phyloP scores from a whole-genome alignment of 108 stramenopile genomes.

The Skeletonema costatum region DNA sequence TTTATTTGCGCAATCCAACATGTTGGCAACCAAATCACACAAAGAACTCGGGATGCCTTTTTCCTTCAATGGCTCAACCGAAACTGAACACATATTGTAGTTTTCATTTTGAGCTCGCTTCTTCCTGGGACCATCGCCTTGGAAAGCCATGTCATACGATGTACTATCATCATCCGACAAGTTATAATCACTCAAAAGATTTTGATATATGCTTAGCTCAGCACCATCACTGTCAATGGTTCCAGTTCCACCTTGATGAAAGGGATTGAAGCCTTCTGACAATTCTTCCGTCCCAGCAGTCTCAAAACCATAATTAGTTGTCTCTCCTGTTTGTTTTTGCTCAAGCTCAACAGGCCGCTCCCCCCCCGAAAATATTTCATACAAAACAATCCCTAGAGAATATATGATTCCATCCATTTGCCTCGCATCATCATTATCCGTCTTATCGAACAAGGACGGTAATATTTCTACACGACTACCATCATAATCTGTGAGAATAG shows the following conservation, averaged over 20 bases:
- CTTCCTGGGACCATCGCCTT: background rate
- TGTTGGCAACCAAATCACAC: constrained; percentile 21
- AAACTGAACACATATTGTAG: background rate
- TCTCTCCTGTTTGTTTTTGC: too few species aligned
- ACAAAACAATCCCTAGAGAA: too few species aligned
- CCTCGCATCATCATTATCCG: too few species aligned
- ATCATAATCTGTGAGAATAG: too few species aligned
- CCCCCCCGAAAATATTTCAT: too few species aligned
- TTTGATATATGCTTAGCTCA: background rate
- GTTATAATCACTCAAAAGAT: background rate
- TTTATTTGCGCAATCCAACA: constrained; percentile 6
- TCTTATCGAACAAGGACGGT: too few species aligned
- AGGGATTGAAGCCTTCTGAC: background rate
- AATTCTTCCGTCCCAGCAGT: background rate
- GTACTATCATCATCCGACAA: background rate
- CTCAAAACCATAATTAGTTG: background rate
- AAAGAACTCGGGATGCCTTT: constrained; percentile 1
- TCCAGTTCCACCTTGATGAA: background rate
- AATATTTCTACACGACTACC: too few species aligned
- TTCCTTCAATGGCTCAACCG: background rate
- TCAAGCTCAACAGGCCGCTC: too few species aligned
- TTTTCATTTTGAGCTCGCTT: background rate
- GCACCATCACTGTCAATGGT: too few species aligned
- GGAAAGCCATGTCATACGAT: background rate
- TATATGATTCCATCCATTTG: too few species aligned